Evolutionary conservation across 192 early-diverging fungal genomes (phyloP).

Genomic region (Gigaspora rosea): DNA sequence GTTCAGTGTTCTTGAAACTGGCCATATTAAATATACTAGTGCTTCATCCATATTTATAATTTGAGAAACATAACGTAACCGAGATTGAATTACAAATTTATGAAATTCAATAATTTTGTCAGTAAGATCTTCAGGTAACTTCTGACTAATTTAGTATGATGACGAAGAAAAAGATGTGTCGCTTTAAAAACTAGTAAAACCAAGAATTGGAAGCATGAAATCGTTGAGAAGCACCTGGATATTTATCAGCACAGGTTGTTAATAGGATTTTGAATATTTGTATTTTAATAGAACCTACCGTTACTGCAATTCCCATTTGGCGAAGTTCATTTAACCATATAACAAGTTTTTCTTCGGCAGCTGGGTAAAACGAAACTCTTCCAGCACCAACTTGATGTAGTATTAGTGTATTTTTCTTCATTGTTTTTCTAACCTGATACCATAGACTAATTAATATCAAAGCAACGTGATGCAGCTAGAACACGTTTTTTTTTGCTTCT

Average conservation of each 20-base stretch:
- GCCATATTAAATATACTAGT: constrained; percentile 14
- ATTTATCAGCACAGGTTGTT: not conserved
- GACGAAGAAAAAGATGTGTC: not conserved
- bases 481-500: not conserved
- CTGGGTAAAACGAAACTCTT: not conserved
- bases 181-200: not conserved
- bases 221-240: not conserved
- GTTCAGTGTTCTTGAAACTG: no score
- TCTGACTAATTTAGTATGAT: constrained; percentile 1
- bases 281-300: not conserved
- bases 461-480: not conserved
- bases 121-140: constrained; percentile 16
- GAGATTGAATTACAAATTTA: not conserved
- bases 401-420: not conserved
- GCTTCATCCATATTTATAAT: constrained; percentile 4
- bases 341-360: not conserved
- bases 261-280: not conserved
- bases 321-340: constrained; percentile 6
- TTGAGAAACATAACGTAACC: not conserved
- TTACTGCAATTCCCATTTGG: not conserved
- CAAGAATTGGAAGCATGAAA: not conserved
- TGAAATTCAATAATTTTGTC: not conserved
- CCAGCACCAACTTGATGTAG: not conserved
- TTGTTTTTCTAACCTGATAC: not conserved
- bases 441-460: not conserved